Base-by-base conservation (phyloP, 352 stramenopile genomes). In the Pythium scleroteichum region DNA sequence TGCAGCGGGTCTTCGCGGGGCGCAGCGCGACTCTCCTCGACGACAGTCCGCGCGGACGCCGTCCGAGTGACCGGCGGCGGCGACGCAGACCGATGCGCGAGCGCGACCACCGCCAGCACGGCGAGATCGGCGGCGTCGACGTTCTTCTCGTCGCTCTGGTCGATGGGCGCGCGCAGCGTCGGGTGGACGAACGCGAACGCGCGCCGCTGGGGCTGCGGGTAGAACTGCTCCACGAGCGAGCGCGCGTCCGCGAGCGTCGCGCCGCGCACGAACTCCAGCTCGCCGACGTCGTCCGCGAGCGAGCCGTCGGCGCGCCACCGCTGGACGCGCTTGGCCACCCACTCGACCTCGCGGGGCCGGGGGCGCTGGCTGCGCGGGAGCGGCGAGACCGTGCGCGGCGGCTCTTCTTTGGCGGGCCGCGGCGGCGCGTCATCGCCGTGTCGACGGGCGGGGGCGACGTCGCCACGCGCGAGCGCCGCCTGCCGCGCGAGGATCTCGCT, bases 161-260 rank as follows among this genome's bases (percentile, higher is more conserved):
- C 44, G 35, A 66, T 61, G 4, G n/a, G 42, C 14, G 40, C 22
- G 19, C 44, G 50, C 9, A 60, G 51, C 29, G 33, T 23, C 16
- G 65, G 69, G 41, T 76, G 52, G 41, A 55, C 58, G 41, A 76
- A 76, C 24, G 65, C 57, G 62, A 69, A 73, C 20, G 58, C 44
- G 47, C 62, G 69, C 10, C 63, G 45, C 50, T 50, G 55, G 0
- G 65, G 57, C n/a, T 69, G 41, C 17, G 66, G 69, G 27, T 72
- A 69, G 50, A 76, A 76, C 50, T 73, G 62, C 29, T 72, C 53
- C 26, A 76, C 56, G 22, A 76, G 69, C 13, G 20, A n/a, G 2
- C 66, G 62, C 44, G 66, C 54, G 33, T 59, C 63, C 8, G 58
- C 69, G 27, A 77, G 62, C 23, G 66, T 58, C 7, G 69, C 62